These are phyloP conservation scores for Pseudocercospora ulei DNA, from an alignment of 2,329 filamentous ascomycete species.

Conservation along the genomic window DNA sequence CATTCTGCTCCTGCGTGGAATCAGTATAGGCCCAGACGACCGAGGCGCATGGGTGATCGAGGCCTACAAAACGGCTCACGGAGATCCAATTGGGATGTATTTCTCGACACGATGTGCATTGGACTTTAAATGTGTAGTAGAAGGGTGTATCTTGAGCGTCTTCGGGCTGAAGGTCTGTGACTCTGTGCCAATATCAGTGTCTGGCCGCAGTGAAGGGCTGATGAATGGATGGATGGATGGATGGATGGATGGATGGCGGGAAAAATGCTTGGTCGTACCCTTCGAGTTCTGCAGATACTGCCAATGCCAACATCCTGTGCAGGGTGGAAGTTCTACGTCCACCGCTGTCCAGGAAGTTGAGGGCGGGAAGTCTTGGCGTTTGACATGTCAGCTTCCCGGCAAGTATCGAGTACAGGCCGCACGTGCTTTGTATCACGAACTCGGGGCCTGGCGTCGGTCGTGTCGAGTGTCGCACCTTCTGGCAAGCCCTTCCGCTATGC, in stretches of 20 bases:
- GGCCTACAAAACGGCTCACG: conserved; percentile 73
- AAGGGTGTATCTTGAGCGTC: conserved; percentile 77
- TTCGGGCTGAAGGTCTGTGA: conserved; percentile 76
- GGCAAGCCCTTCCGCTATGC: conserved; percentile 1
- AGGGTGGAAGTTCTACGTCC: conserved; percentile 5
- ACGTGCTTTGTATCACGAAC: neutral
- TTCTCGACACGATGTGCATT: conserved; percentile 96
- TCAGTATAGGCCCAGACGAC: neutral
- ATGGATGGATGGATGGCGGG: too few relatives aligned
- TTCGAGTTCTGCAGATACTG: conserved; percentile 57
- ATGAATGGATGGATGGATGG: neutral
- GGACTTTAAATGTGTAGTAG: conserved; percentile 95
- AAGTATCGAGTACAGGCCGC: neutral
- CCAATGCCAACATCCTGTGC: conserved; percentile 53
- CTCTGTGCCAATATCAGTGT: conserved; percentile 46
- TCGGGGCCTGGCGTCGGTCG: neutral
- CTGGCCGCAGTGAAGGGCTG: neutral
- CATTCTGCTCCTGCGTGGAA: conserved; percentile 64
- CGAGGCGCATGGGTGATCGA: neutral
- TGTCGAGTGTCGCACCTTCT: neutral
- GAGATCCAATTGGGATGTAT: conserved; percentile 76
- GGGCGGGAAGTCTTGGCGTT: conserved; percentile 4
- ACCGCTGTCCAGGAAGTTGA: conserved; percentile 14
- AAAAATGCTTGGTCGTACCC: conserved; percentile 47
- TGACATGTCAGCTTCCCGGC: too few relatives aligned